Conservation (phyloP, 441 rosid species). For the Metrosideros polymorpha region DNA sequence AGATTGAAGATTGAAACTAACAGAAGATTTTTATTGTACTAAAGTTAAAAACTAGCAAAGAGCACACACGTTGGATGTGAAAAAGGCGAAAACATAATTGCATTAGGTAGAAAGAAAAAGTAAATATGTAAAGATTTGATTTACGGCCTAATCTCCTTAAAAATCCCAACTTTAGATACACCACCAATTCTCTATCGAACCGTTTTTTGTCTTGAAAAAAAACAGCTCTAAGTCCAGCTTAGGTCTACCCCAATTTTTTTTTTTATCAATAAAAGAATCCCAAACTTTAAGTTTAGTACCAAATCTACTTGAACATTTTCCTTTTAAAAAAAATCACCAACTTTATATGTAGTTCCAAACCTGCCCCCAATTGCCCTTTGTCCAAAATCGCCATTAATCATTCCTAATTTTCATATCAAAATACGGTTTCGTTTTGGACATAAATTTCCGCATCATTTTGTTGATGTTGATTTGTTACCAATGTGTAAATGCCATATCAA, state of each 20-base stretch:
- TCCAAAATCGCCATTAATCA: background rate
- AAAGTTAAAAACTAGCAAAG: background rate
- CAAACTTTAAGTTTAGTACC: background rate
- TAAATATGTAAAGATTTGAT: background rate
- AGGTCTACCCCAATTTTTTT: too few species aligned
- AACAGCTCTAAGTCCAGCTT: too few species aligned
- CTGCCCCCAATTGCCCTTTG: rapidly evolving
- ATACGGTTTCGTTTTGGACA: rapidly evolving
- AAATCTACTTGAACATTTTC: too few species aligned
- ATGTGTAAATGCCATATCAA: background rate
- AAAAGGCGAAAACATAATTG: background rate
- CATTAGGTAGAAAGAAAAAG: background rate
- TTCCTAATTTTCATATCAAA: background rate
- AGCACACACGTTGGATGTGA: background rate
- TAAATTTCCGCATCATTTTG: rapidly evolving
- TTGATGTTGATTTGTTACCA: background rate
- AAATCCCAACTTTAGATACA: background rate
- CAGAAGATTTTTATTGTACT: background rate
- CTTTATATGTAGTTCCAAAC: background rate
- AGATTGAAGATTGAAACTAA: background rate
- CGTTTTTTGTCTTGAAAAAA: too few species aligned
- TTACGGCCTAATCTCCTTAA: background rate
- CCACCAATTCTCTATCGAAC: too few species aligned
- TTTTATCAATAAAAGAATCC: too few species aligned
- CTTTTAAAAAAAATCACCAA: too few species aligned